Evolutionary conservation across 2,329 filamentous ascomycete species (phyloP).

Genomic region (Esteya vermicola): DNA sequence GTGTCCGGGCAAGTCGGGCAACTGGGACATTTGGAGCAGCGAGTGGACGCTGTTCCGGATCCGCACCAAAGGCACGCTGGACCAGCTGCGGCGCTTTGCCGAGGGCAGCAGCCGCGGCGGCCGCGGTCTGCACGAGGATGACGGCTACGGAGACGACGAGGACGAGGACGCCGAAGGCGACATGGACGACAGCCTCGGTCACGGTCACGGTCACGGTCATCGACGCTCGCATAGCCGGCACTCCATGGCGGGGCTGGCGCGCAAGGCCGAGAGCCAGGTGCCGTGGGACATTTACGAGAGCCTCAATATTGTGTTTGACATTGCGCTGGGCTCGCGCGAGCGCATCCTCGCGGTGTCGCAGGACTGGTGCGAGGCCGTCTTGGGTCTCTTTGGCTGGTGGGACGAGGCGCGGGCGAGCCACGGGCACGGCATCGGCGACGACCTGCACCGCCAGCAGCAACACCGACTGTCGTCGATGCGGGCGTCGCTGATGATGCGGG

Average conservation of each 20-base stretch:
- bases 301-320: constrained; percentile 64
- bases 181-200: constrained; percentile 51
- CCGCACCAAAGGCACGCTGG: constrained; percentile 52
- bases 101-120: constrained; percentile 48
- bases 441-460: constrained; percentile 4
- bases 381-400: constrained; percentile 85
- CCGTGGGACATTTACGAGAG: constrained; percentile 87
- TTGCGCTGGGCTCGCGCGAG: constrained; percentile 60
- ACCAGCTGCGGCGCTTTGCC: constrained; percentile 62
- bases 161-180: neutral
- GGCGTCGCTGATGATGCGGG: neutral
- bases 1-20: constrained; percentile 54
- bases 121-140: constrained; percentile 13
- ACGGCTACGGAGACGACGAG: constrained; percentile 6
- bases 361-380: constrained; percentile 83
- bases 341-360: constrained; percentile 65
- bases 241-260: constrained; percentile 48
- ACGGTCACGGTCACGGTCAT: constrained; percentile 14
- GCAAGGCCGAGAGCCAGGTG: constrained; percentile 73
- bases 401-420: constrained; percentile 44
- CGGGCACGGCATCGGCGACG: too few species aligned
- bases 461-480: neutral
- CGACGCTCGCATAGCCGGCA: constrained; percentile 16
- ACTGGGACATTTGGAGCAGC: constrained; percentile 72
- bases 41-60: constrained; percentile 79